Evolutionary conservation across 179 eudicot genomes (phyloP).

Genomic region (Gypsophila paniculata): DNA sequence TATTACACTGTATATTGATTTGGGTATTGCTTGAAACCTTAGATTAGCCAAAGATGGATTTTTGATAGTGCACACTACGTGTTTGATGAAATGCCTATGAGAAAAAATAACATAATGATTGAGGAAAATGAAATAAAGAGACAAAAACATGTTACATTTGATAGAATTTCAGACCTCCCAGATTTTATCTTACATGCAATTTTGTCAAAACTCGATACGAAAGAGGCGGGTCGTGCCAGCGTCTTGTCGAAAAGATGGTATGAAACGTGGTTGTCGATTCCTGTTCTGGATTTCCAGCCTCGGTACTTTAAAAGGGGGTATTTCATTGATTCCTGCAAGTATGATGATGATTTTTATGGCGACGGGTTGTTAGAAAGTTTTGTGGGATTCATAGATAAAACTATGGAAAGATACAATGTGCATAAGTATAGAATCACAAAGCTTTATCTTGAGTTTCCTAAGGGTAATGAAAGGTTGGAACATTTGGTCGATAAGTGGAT

Average conservation of each 20-base stretch:
- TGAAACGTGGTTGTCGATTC: constrained; percentile 9
- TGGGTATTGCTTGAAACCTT: background rate
- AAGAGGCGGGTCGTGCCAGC: constrained; percentile 10
- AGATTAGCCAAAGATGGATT: background rate
- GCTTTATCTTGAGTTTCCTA: background rate
- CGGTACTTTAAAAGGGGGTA: background rate
- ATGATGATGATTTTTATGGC: background rate
- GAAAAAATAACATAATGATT: background rate
- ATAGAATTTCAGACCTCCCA: constrained; percentile 11
- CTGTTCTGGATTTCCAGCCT: constrained; percentile 6
- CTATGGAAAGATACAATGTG: constrained; percentile 6
- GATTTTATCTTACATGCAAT: constrained; percentile 8
- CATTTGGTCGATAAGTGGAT: constrained; percentile 11
- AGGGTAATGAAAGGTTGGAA: background rate
- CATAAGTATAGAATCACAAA: constrained; percentile 4
- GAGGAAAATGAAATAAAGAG: background rate
- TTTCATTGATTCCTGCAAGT: background rate
- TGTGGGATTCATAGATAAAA: constrained; percentile 11
- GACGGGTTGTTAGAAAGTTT: background rate
- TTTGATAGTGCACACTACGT: constrained; percentile 4
- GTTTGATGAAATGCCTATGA: constrained; percentile 7
- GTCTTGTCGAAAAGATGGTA: constrained; percentile 15
- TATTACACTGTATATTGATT: background rate
- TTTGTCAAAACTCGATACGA: background rate
- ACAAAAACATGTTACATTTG: background rate